These are phyloP conservation scores for Exophiala dermatitidis DNA, from an alignment of 2,329 filamentous ascomycete species.

Conservation along the genomic window DNA sequence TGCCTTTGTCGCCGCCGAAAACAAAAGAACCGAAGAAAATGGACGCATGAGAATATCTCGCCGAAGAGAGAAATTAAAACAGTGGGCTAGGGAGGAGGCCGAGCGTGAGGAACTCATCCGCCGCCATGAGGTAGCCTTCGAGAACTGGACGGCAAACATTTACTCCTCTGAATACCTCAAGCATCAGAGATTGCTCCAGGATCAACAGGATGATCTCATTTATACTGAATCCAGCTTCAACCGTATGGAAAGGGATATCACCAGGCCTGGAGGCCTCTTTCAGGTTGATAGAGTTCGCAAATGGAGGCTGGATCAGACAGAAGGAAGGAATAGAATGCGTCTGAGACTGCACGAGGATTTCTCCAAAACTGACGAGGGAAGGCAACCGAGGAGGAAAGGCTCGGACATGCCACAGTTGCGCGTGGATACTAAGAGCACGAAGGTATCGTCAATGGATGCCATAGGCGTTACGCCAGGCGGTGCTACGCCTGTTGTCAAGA, in stretches of 20 bases:
- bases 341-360: conserved; percentile 73
- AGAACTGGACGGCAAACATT: conserved; percentile 92
- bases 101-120: conserved; percentile 64
- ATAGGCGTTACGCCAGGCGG: conserved; percentile 33
- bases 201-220: conserved; percentile 81
- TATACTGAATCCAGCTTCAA: conserved; percentile 70
- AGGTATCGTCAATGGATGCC: conserved; percentile 38
- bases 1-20: conserved; percentile 75
- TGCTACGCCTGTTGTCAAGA: conserved; percentile 14
- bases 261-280: conserved; percentile 73
- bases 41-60: conserved; percentile 63
- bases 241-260: conserved; percentile 70
- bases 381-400: conserved; percentile 73
- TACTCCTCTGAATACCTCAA: conserved; percentile 87
- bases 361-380: conserved; percentile 43
- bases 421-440: conserved; percentile 40
- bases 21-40: conserved; percentile 68
- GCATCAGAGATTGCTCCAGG: conserved; percentile 79
- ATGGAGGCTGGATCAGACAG: conserved; percentile 93
- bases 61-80: conserved; percentile 72
- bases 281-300: conserved; percentile 57
- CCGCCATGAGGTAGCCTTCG: conserved; percentile 79
- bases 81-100: conserved; percentile 66
- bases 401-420: conserved; percentile 45
- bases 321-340: conserved; percentile 92